Evolutionary conservation across 2,329 filamentous ascomycete species (phyloP).

Genomic region (Drechslera avenae): DNA sequence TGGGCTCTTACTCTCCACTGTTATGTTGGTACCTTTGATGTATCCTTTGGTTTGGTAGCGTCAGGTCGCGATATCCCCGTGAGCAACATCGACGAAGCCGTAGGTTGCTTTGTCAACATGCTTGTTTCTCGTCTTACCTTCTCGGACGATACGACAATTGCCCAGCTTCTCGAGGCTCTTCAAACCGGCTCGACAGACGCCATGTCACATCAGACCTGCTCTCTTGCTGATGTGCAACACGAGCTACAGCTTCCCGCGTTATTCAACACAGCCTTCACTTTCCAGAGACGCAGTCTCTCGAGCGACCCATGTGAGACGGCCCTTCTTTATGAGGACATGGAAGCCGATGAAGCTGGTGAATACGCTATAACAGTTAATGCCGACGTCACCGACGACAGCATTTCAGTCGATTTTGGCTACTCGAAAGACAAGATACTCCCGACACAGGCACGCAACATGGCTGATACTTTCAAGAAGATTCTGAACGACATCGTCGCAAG

Average conservation of each 20-base stretch:
- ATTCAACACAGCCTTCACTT: slow-evolving; percentile 48
- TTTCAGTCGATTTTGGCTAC: slow-evolving; percentile 40
- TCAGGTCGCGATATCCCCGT: slow-evolving; percentile 61
- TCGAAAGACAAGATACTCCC: slow-evolving; percentile 38
- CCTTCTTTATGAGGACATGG: slow-evolving; percentile 40
- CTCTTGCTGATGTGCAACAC: slow-evolving; percentile 48
- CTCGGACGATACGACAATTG: slow-evolving; percentile 42
- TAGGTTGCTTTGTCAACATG: slow-evolving; percentile 62
- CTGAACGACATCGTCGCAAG: slow-evolving; percentile 24
- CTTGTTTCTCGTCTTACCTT: slow-evolving; percentile 57
- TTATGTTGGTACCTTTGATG: slow-evolving; percentile 55
- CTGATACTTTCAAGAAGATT: slow-evolving; percentile 39
- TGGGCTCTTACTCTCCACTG: slow-evolving; percentile 59
- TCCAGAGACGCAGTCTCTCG: slow-evolving; percentile 37
- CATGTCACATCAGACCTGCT: slow-evolving; percentile 57
- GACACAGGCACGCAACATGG: slow-evolving; percentile 37
- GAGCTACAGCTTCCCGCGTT: slow-evolving; percentile 41
- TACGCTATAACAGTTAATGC: slow-evolving; percentile 45
- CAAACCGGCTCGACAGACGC: slow-evolving; percentile 55
- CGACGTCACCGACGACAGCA: slow-evolving; percentile 37
- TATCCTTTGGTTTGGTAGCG: slow-evolving; percentile 61
- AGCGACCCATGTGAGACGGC: slow-evolving; percentile 33
- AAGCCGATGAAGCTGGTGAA: slow-evolving; percentile 45
- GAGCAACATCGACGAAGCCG: slow-evolving; percentile 54
- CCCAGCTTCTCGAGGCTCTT: slow-evolving; percentile 50